These are phyloP conservation scores for Aspergillus quadrilineatus DNA, from an alignment of 2,329 filamentous ascomycete species.

Conservation along the genomic window DNA sequence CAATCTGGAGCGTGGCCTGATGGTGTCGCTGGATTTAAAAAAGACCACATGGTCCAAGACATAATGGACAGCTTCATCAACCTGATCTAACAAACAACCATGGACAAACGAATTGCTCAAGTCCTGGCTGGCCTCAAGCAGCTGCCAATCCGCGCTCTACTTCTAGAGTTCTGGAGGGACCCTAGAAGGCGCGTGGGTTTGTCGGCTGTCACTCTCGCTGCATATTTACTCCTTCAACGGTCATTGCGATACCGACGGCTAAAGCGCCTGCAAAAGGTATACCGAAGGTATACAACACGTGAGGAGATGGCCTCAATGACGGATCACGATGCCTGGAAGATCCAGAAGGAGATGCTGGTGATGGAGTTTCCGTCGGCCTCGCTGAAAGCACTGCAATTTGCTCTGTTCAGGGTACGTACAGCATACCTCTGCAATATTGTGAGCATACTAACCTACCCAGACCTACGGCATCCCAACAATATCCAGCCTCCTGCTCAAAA, in stretches of 20 bases:
- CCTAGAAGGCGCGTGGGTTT: slow-evolving; percentile 9
- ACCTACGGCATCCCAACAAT: slow-evolving; percentile 59
- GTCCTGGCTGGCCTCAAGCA: slow-evolving; percentile 1
- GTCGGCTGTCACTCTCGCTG: slow-evolving; percentile 2
- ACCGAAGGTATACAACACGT: slow-evolving; percentile 42
- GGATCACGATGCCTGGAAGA: slow-evolving; percentile 51
- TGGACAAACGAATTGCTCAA: slow-evolving; percentile 11
- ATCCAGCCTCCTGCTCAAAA: slow-evolving; percentile 50
- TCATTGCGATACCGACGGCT: slow-evolving; percentile 32
- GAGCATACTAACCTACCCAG: slow-evolving; percentile 24
- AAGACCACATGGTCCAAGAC: background rate
- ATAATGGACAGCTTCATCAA: background rate
- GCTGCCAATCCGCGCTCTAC: slow-evolving; percentile 4
- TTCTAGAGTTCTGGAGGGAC: slow-evolving; percentile 6
- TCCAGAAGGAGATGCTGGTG: slow-evolving; percentile 47
- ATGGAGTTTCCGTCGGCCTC: slow-evolving; percentile 57
- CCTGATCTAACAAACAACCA: background rate
- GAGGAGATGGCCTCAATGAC: slow-evolving; percentile 52
- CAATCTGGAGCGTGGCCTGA: background rate
- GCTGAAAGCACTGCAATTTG: slow-evolving; percentile 55
- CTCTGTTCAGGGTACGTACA: slow-evolving; percentile 53
- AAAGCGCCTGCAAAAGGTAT: slow-evolving; percentile 36
- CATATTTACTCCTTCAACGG: slow-evolving; percentile 26
- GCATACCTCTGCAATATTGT: background rate
- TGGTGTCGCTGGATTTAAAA: background rate